A percentile compares a stretch with the other conserved stretches of the same genome.
phyloP scores from a whole-genome alignment of 169 alveolate species.

The Cystoisospora suis region DNA sequence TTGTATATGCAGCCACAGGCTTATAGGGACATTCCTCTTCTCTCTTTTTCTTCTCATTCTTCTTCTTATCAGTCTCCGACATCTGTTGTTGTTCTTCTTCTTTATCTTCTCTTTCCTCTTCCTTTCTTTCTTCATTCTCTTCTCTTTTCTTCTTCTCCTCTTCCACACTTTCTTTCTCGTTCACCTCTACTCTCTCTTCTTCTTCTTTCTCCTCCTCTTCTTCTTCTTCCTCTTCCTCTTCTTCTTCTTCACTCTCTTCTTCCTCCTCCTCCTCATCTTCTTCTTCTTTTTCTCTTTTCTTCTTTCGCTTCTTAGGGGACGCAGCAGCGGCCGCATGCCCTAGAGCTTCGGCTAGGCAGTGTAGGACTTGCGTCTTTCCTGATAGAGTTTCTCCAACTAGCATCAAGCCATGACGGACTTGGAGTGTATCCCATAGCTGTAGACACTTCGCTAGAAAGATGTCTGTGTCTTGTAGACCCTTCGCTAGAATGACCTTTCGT shows the following conservation, averaged over 20 bases:
- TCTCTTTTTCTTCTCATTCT: neutral
- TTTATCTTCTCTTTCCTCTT: neutral
- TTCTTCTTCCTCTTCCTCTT: neutral
- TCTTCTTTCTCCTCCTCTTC: neutral
- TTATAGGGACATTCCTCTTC: neutral
- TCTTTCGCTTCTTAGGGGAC: neutral
- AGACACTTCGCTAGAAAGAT: constrained; percentile 74
- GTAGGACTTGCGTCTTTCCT: constrained; percentile 84
- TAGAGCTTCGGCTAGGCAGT: constrained; percentile 77
- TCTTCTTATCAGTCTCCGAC: neutral
- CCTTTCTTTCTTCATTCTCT: neutral
- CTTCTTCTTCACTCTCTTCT: neutral
- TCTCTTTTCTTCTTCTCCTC: neutral
- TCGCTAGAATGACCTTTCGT: constrained; percentile 62
- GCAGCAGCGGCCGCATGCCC: neutral
- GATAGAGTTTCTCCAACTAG: constrained; percentile 89
- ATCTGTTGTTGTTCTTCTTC: neutral
- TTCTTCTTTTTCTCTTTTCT: neutral
- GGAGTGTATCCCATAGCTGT: constrained; percentile 88
- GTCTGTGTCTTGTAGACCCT: constrained; percentile 72
- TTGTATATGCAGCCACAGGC: constrained; percentile 18
- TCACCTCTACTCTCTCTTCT: neutral
- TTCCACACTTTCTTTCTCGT: neutral
- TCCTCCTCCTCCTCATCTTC: neutral
- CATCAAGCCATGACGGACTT: constrained; percentile 93